A percentile compares a stretch with the other conserved stretches of the same genome.
Conservation (phyloP, 1,139 yeast genomes). For the Candida mesenterica region DNA sequence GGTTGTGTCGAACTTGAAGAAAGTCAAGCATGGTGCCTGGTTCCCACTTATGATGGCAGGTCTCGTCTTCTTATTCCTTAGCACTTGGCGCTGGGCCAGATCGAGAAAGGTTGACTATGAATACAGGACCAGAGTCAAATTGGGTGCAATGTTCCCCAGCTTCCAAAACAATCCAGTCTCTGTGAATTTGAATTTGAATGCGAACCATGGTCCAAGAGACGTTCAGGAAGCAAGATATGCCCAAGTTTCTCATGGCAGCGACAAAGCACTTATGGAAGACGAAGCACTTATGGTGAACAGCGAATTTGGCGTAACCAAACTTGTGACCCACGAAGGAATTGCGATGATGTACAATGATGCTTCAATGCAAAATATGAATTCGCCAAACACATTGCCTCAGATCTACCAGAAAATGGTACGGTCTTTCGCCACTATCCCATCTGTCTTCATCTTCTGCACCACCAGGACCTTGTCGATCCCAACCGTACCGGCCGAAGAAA, state of each 20-base stretch:
- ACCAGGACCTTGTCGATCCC: slow-evolving; percentile 43
- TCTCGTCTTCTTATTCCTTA: slow-evolving; percentile 28
- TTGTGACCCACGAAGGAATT: slow-evolving; percentile 33
- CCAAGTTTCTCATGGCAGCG: no score
- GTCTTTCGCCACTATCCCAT: slow-evolving; percentile 43
- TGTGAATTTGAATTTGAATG: slow-evolving; percentile 20
- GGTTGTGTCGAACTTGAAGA: slow-evolving; percentile 47
- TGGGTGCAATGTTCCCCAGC: slow-evolving; percentile 28
- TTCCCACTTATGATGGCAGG: slow-evolving; percentile 48
- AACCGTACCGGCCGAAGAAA: slow-evolving; percentile 33
- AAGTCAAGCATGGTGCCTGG: slow-evolving; percentile 61
- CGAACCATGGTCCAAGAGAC: slow-evolving; percentile 7
- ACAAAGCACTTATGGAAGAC: slow-evolving; percentile 7
- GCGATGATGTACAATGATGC: slow-evolving; percentile 42
- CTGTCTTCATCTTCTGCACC: slow-evolving; percentile 41
- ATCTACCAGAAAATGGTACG: slow-evolving; percentile 34
- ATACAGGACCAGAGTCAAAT: slow-evolving; percentile 26
- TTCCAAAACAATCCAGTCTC: slow-evolving; percentile 20
- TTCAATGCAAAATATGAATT: slow-evolving; percentile 26
- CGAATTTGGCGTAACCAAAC: slow-evolving; percentile 20
- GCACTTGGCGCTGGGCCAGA: slow-evolving; percentile 50
- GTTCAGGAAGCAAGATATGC: no score
- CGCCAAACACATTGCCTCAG: slow-evolving; percentile 44
- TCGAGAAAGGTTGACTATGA: slow-evolving; percentile 40
- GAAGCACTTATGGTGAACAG: slow-evolving; percentile 17